Conservation (phyloP, 495 filamentous ascomycete genomes). For the Hypoxylon perforatum region DNA sequence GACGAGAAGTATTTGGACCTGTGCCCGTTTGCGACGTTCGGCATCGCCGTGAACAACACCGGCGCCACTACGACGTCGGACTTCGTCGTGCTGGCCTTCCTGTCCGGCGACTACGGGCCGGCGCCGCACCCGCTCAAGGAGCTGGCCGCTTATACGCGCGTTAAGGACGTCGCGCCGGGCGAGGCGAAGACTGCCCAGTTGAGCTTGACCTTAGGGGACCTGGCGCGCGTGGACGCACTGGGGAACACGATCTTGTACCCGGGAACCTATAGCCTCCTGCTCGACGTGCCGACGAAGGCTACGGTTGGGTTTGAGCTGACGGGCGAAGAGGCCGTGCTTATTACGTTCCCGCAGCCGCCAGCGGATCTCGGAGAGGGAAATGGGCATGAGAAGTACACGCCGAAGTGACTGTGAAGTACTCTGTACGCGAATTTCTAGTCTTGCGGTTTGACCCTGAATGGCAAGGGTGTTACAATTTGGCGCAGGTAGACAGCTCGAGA, state of each 20-base stretch:
- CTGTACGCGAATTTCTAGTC: no score
- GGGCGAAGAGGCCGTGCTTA: constrained; percentile 47
- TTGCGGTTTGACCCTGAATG: no score
- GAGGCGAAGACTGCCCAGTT: constrained; percentile 52
- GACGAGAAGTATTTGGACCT: constrained; percentile 52
- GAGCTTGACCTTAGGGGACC: constrained; percentile 64
- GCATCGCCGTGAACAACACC: constrained; percentile 58
- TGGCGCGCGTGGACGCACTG: constrained; percentile 66
- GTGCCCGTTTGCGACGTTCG: constrained; percentile 55
- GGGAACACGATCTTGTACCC: constrained; percentile 74
- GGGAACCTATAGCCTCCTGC: constrained; percentile 67
- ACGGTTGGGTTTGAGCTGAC: constrained; percentile 55
- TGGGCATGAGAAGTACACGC: constrained; percentile 39
- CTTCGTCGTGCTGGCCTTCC: constrained; percentile 69
- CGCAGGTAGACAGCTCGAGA: no score
- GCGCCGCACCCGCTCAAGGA: constrained; percentile 71
- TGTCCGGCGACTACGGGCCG: constrained; percentile 66
- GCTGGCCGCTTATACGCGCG: constrained; percentile 68
- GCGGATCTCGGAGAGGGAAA: constrained; percentile 41
- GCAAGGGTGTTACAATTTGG: no score
- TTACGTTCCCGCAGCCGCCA: constrained; percentile 44
- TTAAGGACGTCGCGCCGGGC: constrained; percentile 58
- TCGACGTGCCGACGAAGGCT: constrained; percentile 61
- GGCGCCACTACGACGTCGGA: constrained; percentile 66
- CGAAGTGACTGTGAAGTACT: background rate